Evolutionary conservation across 257 asterid genomes (phyloP).

Genomic region (Solanum ahanhuiri): DNA sequence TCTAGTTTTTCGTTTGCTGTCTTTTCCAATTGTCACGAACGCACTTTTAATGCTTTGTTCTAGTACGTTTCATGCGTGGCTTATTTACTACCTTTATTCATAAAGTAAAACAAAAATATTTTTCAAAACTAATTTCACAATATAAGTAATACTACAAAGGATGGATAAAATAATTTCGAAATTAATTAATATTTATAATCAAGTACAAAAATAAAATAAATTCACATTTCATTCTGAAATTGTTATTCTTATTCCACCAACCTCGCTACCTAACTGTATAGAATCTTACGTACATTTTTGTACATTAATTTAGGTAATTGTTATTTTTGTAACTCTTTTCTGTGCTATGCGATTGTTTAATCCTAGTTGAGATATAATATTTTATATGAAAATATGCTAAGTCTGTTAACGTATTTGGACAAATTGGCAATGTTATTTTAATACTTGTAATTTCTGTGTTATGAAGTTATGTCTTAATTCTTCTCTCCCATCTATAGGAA

Average conservation of each 20-base stretch:
- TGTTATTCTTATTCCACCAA: background rate
- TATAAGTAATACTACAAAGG: background rate
- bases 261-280: background rate
- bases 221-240: background rate
- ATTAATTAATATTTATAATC: background rate
- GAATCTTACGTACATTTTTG: background rate
- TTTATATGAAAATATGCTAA: background rate
- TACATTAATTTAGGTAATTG: background rate
- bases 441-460: background rate
- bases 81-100: background rate
- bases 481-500: background rate
- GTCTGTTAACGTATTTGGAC: background rate
- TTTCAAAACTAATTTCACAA: background rate
- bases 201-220: background rate
- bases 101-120: background rate
- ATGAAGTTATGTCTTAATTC: background rate
- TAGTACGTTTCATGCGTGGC: background rate
- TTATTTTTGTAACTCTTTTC: background rate
- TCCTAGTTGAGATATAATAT: background rate
- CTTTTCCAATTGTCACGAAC: background rate
- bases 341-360: background rate
- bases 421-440: background rate
- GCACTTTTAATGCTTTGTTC: background rate
- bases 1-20: background rate
- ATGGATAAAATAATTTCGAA: no score